phyloP scores from a whole-genome alignment of 768 basidiomycete genomes.

The Nevesoporus exiguus region DNA sequence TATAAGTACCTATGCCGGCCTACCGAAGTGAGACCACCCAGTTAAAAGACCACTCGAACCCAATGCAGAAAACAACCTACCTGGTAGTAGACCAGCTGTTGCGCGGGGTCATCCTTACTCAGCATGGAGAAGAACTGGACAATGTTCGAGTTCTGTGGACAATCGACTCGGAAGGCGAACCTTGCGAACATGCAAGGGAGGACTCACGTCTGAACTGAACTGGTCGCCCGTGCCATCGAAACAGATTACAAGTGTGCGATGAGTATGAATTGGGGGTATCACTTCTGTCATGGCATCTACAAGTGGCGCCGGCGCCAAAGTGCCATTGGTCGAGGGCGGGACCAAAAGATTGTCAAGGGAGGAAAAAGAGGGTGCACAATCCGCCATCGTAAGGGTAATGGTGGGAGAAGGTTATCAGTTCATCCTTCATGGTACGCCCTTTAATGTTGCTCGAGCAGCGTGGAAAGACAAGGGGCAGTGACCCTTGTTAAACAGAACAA shows the following conservation, averaged over 20 bases:
- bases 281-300: constrained; percentile 28
- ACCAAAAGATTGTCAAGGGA: constrained; percentile 1
- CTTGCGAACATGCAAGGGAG: neutral
- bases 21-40: constrained; percentile 18
- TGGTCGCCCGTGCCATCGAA: constrained; percentile 64
- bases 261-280: constrained; percentile 40
- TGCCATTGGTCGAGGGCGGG: constrained; percentile 4
- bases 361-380: neutral
- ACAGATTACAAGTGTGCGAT: constrained; percentile 64
- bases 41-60: constrained; percentile 1
- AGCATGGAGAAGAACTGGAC: constrained; percentile 66
- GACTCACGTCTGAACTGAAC: constrained; percentile 58
- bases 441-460: neutral
- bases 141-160: constrained; percentile 62
- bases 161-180: neutral
- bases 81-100: constrained; percentile 77
- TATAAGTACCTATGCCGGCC: constrained; percentile 75
- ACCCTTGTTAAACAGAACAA: constrained; percentile 15
- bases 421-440: neutral
- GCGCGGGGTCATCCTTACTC: constrained; percentile 56
- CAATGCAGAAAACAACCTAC: constrained; percentile 28
- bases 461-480: constrained; percentile 7
- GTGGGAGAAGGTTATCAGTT: neutral
- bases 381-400: constrained; percentile 9
- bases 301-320: neutral